phyloP scores from a whole-genome alignment of 768 basidiomycete species.

The Fomitopsis pulvina region DNA sequence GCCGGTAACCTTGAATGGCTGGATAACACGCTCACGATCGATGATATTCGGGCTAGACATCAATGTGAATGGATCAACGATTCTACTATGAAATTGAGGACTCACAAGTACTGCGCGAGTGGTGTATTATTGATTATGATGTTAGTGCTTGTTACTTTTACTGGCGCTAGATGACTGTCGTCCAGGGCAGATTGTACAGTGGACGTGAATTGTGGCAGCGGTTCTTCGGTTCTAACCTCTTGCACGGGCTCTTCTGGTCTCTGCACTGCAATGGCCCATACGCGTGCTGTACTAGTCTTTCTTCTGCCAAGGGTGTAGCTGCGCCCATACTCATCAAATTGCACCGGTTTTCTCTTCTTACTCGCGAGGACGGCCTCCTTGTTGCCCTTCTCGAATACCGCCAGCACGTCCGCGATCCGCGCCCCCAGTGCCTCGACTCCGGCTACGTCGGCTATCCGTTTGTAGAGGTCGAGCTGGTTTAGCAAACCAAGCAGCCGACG shows the following conservation, averaged over 20 bases:
- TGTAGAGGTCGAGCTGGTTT: slow-evolving; percentile 57
- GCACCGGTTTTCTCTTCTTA: slow-evolving; percentile 47
- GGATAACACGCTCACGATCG: slow-evolving; percentile 77
- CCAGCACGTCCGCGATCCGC: slow-evolving; percentile 44
- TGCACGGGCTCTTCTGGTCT: slow-evolving; percentile 5
- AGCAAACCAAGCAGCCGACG: slow-evolving; percentile 55
- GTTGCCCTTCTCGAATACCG: slow-evolving; percentile 54
- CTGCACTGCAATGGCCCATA: slow-evolving; percentile 82
- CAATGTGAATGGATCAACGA: neutral
- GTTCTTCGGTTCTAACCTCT: neutral
- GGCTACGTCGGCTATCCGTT: slow-evolving; percentile 52
- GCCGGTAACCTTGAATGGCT: slow-evolving; percentile 81
- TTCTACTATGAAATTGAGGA: neutral
- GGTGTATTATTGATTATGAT: slow-evolving; percentile 85
- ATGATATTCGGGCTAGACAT: slow-evolving; percentile 38
- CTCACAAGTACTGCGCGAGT: slow-evolving; percentile 67
- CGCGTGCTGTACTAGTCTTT: slow-evolving; percentile 85
- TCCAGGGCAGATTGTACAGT: neutral
- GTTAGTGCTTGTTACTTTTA: slow-evolving; percentile 45
- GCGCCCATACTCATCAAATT: slow-evolving; percentile 71
- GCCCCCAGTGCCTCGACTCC: slow-evolving; percentile 49
- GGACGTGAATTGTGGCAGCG: neutral
- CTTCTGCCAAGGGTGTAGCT: slow-evolving; percentile 82
- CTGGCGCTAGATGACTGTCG: slow-evolving; percentile 8
- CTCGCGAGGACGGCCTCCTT: slow-evolving; percentile 46